These are phyloP conservation scores for Aspergillus pseudoviridinutans DNA, from an alignment of 2,329 filamentous ascomycete genomes.

Conservation along the genomic window DNA sequence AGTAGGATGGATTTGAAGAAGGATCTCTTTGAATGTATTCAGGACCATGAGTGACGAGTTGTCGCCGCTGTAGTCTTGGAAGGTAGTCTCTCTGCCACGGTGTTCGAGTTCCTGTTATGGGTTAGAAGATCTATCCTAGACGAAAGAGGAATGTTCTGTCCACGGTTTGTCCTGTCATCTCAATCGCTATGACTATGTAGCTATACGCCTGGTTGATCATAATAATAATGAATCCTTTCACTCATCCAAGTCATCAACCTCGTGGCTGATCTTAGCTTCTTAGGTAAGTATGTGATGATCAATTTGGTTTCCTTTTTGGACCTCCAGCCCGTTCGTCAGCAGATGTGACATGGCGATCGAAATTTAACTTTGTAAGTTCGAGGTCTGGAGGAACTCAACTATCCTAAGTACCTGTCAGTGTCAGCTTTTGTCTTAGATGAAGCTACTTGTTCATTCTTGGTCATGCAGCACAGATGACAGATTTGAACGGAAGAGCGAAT, in stretches of 20 bases:
- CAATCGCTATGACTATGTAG: no score
- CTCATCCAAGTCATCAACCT: neutral
- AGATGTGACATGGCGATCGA: neutral
- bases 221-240: neutral
- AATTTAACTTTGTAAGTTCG: neutral
- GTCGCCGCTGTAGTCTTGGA: no score
- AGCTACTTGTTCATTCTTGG: no score
- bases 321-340: neutral
- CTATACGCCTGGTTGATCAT: neutral
- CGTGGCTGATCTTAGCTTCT: neutral
- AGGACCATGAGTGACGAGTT: no score
- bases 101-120: no score
- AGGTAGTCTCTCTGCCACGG: no score
- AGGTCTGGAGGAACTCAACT: neutral
- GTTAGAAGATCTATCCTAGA: neutral
- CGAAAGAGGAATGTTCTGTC: neutral
- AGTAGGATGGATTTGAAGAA: no score
- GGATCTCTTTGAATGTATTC: no score
- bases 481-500: no score
- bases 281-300: neutral
- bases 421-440: no score
- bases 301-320: neutral
- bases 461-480: no score
- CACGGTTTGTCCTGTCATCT: neutral
- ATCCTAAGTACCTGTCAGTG: no score